Base-by-base conservation (phyloP, 805 yeast species). In the Blastobotrys muscicola region DNA sequence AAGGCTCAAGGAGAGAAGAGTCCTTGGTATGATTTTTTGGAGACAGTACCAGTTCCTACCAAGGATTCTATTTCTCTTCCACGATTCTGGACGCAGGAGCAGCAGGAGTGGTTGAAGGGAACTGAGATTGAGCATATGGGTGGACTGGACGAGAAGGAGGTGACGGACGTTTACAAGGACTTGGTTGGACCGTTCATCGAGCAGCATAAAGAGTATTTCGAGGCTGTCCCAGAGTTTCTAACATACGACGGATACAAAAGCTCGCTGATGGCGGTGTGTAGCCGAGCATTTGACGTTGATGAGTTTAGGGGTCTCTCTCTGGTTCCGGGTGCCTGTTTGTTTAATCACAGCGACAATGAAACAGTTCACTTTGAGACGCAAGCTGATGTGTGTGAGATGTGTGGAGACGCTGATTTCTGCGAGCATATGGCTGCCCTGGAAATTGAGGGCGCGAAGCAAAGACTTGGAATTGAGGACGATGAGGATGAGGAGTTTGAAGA, bases 301-400 rank as follows among this genome's bases (percentile, higher is more conserved):
- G 69, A 70, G 40, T 87, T 61, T 57, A 85, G 82, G 53, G 83
- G 78, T 29, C 68, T 80, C 29, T 85, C 84, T 0, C 65, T 90
- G 40, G 95, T 89, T 16, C 96, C 97, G 0, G 85, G 87, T 11
- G 97, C 96, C 0, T 95, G 89, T 62, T 65, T 90, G 31, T 85
- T 87, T 64, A 89, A 89, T 52, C 96, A 87, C 56, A 70, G 64
- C 10, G 77, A 61, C 1, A 55, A 63, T 4, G 87, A 84, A 48
- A 69, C 75, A 51, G 86, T 80, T 8, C 81, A 79, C 60, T 85
- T 86, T 56, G 82, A 76, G 45, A 65, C 79, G 3, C 48, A 70
- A 3, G 72, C 59, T 34, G 73, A 72, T 23, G 82, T 75, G 2
- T 76, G 82, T 54, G 66, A 52, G 7, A 48, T 55, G 12, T 77